Evolutionary conservation across 2,329 filamentous ascomycete species (phyloP), one percentile per base, ranked within the genome.

Genomic region (Didymella exigua): DNA sequence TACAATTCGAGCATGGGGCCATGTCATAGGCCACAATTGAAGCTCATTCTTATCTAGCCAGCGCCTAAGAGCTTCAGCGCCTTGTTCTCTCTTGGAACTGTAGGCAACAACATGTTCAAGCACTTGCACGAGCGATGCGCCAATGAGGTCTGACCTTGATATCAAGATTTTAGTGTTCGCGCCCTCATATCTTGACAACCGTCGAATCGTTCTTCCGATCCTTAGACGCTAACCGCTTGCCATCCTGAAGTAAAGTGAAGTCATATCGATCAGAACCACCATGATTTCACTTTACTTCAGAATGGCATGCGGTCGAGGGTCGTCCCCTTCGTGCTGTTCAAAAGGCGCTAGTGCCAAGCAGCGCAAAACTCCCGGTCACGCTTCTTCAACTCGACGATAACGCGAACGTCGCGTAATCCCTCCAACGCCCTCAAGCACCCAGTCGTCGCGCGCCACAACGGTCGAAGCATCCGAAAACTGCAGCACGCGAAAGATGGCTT

Each of bases 321-420:
- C 41, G 37, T 50, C 13, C 24, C 42, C 26, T 54, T 36, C 46
- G 41, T 55, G 52, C 36, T 53, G 52, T 42, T 36, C 41, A 18
- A 49, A 42, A 26, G 61, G 60, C 69, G 69, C 71, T 73, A 73
- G 67, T 59, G 67, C 70, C 44, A 60, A 67, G 67, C 60, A 53
- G 48, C 51, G 52, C 42, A 71, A 68, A 70, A 67, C 62, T 65
- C 63, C 64, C 64, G 63, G 60, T 55, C 47, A 55, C 65, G 53
- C 53, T 49, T 59, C 61, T 56, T 52, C 45, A 58, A 56, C 58
- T 50, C 55, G 62, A 55, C 65, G 59, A 58, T 61, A 54, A 60
- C 44, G 34, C 50, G 53, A 45, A 13, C 55, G 34, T 49, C 54
- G 47, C 45, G 49, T 26, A 51, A 26, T 31, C 24, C 19, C 21